A percentile compares a stretch with the other conserved stretches of the same genome.
Conservation (phyloP, 2,329 filamentous ascomycete species). For the Stagonosporopsis tanaceti region DNA sequence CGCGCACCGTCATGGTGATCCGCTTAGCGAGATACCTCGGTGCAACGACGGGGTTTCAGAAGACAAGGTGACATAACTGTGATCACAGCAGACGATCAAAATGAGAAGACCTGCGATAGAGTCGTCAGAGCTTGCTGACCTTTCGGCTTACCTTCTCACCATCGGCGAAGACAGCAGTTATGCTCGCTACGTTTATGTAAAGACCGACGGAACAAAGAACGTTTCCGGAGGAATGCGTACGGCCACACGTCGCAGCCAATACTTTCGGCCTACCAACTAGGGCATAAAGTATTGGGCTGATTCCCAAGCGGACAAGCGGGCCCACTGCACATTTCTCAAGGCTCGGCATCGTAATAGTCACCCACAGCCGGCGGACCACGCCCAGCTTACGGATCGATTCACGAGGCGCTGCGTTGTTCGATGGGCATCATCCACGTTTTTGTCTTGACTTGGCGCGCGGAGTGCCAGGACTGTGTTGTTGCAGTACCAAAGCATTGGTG, state of each 20-base stretch:
- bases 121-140: background rate
- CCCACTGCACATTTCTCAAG: slow-evolving; percentile 21
- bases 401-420: slow-evolving; percentile 1
- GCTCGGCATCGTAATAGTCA: slow-evolving; percentile 15
- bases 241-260: slow-evolving; percentile 24
- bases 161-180: background rate
- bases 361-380: slow-evolving; percentile 4
- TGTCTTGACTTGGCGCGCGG: slow-evolving; percentile 17
- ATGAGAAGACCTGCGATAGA: background rate
- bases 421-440: slow-evolving; percentile 14
- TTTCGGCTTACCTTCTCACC: slow-evolving; percentile 9
- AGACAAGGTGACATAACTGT: slow-evolving; percentile 4
- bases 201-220: slow-evolving; percentile 5
- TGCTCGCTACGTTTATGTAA: slow-evolving; percentile 9
- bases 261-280: slow-evolving; percentile 20
- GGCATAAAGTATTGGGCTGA: slow-evolving; percentile 18
- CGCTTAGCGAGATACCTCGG: slow-evolving; percentile 8
- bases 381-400: background rate
- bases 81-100: slow-evolving; percentile 3
- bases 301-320: slow-evolving; percentile 21
- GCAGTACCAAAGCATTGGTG: slow-evolving; percentile 32
- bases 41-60: slow-evolving; percentile 3
- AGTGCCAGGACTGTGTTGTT: slow-evolving; percentile 8
- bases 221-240: slow-evolving; percentile 14
- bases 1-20: slow-evolving; percentile 9